phyloP scores from a whole-genome alignment of 75 land plant species.

The Cryptomeria japonica region DNA sequence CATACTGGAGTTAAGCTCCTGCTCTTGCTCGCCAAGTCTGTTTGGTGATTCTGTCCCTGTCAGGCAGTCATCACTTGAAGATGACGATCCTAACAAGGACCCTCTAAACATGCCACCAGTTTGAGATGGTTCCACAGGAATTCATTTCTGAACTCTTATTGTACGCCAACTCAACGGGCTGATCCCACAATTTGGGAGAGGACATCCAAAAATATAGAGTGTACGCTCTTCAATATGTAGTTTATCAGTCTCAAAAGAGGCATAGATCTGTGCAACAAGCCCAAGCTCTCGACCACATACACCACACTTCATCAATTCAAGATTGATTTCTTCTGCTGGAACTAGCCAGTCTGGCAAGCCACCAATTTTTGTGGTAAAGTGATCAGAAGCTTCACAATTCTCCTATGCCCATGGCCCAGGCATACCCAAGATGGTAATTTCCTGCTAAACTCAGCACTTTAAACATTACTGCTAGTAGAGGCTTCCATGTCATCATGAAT shows the following conservation, averaged over 20 bases:
- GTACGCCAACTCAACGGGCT: constrained; percentile 73
- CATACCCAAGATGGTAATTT: constrained; percentile 57
- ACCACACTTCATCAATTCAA: constrained; percentile 53
- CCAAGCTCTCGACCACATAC: constrained; percentile 64
- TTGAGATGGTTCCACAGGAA: not conserved
- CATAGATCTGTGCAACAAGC: constrained; percentile 89
- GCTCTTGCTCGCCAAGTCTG: constrained; percentile 6
- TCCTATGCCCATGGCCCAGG: constrained; percentile 92
- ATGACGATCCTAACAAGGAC: constrained; percentile 27
- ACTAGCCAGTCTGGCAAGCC: constrained; percentile 87
- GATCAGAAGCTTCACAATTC: constrained; percentile 64
- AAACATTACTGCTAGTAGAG: too few species aligned
- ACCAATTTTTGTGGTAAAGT: constrained; percentile 84
- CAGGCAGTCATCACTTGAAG: not conserved
- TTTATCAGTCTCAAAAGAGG: constrained; percentile 49
- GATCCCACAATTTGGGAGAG: constrained; percentile 57
- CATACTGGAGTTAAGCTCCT: constrained; percentile 8
- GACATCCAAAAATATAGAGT: constrained; percentile 71
- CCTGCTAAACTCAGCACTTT: too few species aligned
- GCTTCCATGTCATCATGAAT: too few species aligned
- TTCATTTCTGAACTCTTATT: constrained; percentile 63
- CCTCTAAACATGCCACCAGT: constrained; percentile 8
- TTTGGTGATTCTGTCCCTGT: constrained; percentile 1
- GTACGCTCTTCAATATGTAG: constrained; percentile 67
- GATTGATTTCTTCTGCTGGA: constrained; percentile 24